Evolutionary conservation across 2,329 filamentous ascomycete genomes (phyloP).

Genomic region (Penicillium olsonii): DNA sequence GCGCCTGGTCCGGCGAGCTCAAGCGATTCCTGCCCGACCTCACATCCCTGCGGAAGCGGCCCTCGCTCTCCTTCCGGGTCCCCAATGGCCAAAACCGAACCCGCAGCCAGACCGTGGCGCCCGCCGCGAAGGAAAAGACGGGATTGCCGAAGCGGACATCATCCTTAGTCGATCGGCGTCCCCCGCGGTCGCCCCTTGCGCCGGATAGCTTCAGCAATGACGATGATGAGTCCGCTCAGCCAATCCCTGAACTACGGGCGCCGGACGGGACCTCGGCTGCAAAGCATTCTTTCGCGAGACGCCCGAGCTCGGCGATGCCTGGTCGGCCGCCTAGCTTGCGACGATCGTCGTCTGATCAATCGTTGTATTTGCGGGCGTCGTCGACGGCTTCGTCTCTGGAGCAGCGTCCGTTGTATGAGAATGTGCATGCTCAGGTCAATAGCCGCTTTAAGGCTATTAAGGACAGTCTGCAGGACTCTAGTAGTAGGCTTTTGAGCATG

Average conservation of each 20-base stretch:
- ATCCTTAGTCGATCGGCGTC: constrained; percentile 20
- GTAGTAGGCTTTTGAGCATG: constrained; percentile 62
- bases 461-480: constrained; percentile 83
- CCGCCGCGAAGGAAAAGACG: constrained; percentile 2
- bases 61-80: constrained; percentile 32
- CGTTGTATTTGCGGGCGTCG: constrained; percentile 68
- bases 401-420: constrained; percentile 76
- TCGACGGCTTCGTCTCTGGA: constrained; percentile 81
- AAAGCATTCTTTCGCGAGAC: constrained; percentile 35
- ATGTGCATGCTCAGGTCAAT: constrained; percentile 83
- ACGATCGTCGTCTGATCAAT: constrained; percentile 73
- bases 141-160: constrained; percentile 7
- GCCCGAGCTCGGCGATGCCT: constrained; percentile 27
- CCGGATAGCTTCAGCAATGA: constrained; percentile 16
- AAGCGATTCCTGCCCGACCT: constrained; percentile 41
- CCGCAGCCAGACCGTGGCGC: constrained; percentile 30
- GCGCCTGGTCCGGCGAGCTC: constrained; percentile 41
- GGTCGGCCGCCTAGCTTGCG: constrained; percentile 47
- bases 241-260: constrained; percentile 35
- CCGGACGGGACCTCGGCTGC: constrained; percentile 29
- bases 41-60: constrained; percentile 32
- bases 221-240: constrained; percentile 27
- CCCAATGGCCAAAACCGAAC: constrained; percentile 27
- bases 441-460: constrained; percentile 86
- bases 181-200: constrained; percentile 2